Evolutionary conservation across 2,329 filamentous ascomycete species (phyloP).

Genomic region (Apiospora rasikravindrae): DNA sequence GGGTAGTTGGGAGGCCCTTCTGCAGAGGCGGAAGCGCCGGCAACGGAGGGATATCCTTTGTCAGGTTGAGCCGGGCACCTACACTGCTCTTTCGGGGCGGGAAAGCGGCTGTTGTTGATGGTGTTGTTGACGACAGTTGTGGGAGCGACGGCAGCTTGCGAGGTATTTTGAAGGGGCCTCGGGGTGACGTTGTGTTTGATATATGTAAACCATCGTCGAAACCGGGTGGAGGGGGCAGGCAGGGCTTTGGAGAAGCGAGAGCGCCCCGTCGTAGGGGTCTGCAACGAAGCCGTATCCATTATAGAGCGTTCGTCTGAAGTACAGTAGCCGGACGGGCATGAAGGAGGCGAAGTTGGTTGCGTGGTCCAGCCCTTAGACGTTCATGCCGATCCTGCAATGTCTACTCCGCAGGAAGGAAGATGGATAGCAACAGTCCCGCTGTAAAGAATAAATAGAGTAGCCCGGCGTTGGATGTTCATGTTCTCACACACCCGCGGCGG

Average conservation of each 20-base stretch:
- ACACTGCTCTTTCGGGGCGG: constrained; percentile 37
- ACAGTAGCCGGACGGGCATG: neutral
- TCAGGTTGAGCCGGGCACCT: constrained; percentile 33
- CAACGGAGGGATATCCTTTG: constrained; percentile 35
- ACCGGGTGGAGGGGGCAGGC: constrained; percentile 53
- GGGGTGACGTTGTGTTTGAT: neutral
- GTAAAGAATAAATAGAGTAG: constrained; percentile 14
- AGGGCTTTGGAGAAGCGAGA: constrained; percentile 66
- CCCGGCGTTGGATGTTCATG: neutral
- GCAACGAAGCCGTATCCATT: constrained; percentile 32
- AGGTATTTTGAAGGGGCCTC: constrained; percentile 30
- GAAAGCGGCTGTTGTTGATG: constrained; percentile 25
- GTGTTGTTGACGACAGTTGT: constrained; percentile 14
- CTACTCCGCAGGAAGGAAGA: neutral
- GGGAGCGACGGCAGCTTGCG: constrained; percentile 33
- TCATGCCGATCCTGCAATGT: constrained; percentile 14
- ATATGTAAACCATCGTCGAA: constrained; percentile 26
- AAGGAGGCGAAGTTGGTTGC: constrained; percentile 18
- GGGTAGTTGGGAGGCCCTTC: constrained; percentile 30
- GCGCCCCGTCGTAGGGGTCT: constrained; percentile 45
- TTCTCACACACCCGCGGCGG: neutral
- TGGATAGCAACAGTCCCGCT: neutral
- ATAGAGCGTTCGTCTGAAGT: constrained; percentile 29
- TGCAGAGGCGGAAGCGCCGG: constrained; percentile 36
- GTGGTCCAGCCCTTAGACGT: constrained; percentile 1